These are phyloP conservation scores for Penicillium paxilli DNA, from an alignment of 495 filamentous ascomycete species.

Conservation along the genomic window DNA sequence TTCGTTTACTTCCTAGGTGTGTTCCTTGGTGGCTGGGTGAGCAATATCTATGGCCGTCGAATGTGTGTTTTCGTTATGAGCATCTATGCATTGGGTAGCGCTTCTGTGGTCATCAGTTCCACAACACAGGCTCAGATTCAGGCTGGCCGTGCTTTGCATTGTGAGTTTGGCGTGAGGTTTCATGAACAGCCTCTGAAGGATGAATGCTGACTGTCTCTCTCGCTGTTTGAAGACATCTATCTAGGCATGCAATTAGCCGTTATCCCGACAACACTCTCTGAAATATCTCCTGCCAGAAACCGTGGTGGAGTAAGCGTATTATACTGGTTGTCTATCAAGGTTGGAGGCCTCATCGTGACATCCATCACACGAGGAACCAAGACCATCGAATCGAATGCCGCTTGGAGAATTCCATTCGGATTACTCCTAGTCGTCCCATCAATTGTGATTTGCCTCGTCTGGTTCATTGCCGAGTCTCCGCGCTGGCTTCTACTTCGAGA, in stretches of 20 bases:
- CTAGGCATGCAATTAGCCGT: conserved; percentile 39
- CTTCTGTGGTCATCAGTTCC: conserved; percentile 33
- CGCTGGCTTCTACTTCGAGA: conserved; percentile 34
- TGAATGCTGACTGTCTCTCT: not conserved
- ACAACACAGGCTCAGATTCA: conserved; percentile 28
- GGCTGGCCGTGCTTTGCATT: conserved; percentile 32
- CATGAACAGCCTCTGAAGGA: not conserved
- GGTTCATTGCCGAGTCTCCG: conserved; percentile 36
- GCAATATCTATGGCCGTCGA: conserved; percentile 30
- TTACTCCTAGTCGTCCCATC: conserved; percentile 30
- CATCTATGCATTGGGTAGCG: conserved; percentile 31
- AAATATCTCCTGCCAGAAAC: conserved; percentile 33
- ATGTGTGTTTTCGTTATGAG: conserved; percentile 37
- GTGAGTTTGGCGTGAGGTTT: conserved; percentile 7
- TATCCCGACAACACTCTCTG: conserved; percentile 29
- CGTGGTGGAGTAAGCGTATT: conserved; percentile 34
- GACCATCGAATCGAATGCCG: conserved; percentile 19
- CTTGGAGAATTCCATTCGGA: conserved; percentile 33
- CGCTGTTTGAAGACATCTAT: conserved; percentile 17
- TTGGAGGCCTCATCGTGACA: conserved; percentile 31
- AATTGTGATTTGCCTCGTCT: conserved; percentile 22
- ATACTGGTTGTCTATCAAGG: conserved; percentile 26
- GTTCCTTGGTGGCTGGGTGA: conserved; percentile 27
- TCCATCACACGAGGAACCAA: conserved; percentile 29
- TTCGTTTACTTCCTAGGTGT: conserved; percentile 13